Base-by-base conservation (phyloP, 805 yeast species). In the Monosporozyma yasuniensis region DNA sequence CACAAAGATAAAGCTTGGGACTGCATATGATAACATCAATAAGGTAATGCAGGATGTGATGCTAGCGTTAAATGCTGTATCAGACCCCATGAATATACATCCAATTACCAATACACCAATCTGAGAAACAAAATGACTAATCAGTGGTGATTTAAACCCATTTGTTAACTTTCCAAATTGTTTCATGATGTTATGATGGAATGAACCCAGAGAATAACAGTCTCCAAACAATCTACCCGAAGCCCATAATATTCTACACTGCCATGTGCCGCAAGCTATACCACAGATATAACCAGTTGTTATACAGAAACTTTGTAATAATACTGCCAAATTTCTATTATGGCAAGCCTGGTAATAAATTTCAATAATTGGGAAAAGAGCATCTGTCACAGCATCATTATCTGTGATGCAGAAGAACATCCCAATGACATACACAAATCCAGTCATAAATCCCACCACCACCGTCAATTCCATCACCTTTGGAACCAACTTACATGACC, bases 381-480 rank as follows among this genome's bases (percentile, higher is more conserved):
- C 32, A 28, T 7, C 7, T 8, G 11, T 28, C 32, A 28, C 32
- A 28, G 32, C 32, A 28, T 28, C 11, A 7, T 28, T 28, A 28
- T 28, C 32, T 28, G 11, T 28, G 11, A 28, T 28, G 11, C 32
- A 28, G 32, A 28, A 28, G 11, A 28, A 28, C 32, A 28, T 11
- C 32, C 7, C 11, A 16, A 78, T 70, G 0, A 74, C 62, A 59
- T 78, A 79, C 25, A 69, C 56, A 57, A 78, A 75, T 2, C 80
- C 70, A 4, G 88, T 83, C n/a, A 74, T 60, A 52, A 83, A 78
- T 0, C 87, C 87, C 57, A 83, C 79, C 7, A 80, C 73, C 2
- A 82, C 83, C 2, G 86, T 79, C 4, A 81, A 74, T 61, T 80
- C 69, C 54, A 82, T 80, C 2, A 84, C 80, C 46, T 73, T 73